These are phyloP conservation scores for Aspergillus terreus DNA, from an alignment of 2,329 filamentous ascomycete species.

Conservation along the genomic window DNA sequence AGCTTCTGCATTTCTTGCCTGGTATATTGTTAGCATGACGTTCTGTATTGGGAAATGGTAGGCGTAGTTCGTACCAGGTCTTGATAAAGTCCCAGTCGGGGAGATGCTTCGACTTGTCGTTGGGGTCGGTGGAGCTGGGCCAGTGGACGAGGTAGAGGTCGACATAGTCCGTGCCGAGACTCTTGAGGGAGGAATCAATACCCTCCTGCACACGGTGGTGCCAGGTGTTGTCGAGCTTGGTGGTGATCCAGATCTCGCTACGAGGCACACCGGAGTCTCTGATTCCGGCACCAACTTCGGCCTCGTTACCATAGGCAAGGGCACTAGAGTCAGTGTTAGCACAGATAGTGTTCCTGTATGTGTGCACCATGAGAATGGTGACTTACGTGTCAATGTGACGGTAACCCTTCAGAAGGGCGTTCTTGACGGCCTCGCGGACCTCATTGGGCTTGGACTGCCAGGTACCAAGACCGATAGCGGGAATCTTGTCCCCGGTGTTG, in stretches of 20 bases:
- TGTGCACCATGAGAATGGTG: slow-evolving; percentile 5
- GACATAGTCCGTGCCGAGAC: slow-evolving; percentile 63
- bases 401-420: slow-evolving; percentile 50
- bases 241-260: slow-evolving; percentile 65
- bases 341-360: not conserved
- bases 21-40: slow-evolving; percentile 59
- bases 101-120: slow-evolving; percentile 57
- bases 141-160: slow-evolving; percentile 73
- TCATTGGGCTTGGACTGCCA: slow-evolving; percentile 55
- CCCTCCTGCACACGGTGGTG: slow-evolving; percentile 61
- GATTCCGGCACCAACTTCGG: slow-evolving; percentile 64
- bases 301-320: slow-evolving; percentile 60
- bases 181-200: slow-evolving; percentile 59
- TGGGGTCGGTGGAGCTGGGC: slow-evolving; percentile 53
- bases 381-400: slow-evolving; percentile 54
- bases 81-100: slow-evolving; percentile 79
- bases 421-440: slow-evolving; percentile 47
- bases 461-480: slow-evolving; percentile 51
- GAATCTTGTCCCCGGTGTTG: slow-evolving; percentile 49
- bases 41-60: too few relatives aligned
- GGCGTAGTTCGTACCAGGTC: slow-evolving; percentile 53
- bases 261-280: slow-evolving; percentile 63
- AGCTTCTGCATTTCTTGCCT: slow-evolving; percentile 48
- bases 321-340: slow-evolving; percentile 18
- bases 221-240: slow-evolving; percentile 65